phyloP scores from a whole-genome alignment of 106 monocot species.

The Dactylorhiza incarnata region DNA sequence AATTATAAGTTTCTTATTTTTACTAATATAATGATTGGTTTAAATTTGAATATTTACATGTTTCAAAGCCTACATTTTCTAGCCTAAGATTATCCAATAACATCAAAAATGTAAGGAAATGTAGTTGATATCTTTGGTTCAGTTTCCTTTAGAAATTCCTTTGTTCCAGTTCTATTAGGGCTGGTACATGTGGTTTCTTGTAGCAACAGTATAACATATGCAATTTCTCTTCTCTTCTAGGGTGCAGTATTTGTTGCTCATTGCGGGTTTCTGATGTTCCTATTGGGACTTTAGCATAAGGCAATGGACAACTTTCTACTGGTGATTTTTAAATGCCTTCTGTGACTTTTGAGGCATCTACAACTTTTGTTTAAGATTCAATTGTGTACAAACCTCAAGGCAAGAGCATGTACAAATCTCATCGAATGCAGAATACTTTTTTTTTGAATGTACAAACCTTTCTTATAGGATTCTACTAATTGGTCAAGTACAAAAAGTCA shows the following conservation, averaged over 20 bases:
- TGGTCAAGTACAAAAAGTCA: no score
- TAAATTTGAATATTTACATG: no score
- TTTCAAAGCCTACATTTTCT: neutral
- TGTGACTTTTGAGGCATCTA: neutral
- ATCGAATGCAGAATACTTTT: no score
- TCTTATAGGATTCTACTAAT: no score
- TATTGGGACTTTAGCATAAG: neutral
- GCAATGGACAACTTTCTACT: neutral
- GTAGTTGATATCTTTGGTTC: neutral
- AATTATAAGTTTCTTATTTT: neutral
- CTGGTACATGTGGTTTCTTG: neutral
- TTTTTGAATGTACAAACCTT: no score
- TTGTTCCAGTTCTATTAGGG: neutral
- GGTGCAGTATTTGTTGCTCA: neutral
- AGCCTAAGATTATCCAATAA: no score
- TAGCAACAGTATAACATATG: no score
- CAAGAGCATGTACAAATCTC: neutral
- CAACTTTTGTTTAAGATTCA: no score
- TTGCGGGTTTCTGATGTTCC: neutral
- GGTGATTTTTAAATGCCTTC: neutral
- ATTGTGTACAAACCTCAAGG: no score
- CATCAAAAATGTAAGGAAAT: neutral
- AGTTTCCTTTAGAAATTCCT: neutral
- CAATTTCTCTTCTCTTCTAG: no score
- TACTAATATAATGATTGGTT: no score